Evolutionary conservation across 2,329 filamentous ascomycete species (phyloP).

Genomic region (Fusarium denticulatum): DNA sequence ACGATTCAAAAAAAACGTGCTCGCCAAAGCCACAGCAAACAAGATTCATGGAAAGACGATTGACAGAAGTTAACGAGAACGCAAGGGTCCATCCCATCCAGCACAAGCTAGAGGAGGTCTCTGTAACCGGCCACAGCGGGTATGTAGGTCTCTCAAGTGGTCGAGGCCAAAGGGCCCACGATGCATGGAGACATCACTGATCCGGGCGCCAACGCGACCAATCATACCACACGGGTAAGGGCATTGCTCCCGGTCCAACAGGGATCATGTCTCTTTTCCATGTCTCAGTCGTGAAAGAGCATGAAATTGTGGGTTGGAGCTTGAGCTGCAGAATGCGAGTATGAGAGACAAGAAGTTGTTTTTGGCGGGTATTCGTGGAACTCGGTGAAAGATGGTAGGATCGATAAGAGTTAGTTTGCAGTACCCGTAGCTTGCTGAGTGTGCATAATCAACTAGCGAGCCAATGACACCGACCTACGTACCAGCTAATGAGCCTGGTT

Average conservation of each 20-base stretch:
- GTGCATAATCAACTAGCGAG: neutral
- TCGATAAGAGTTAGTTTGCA: neutral
- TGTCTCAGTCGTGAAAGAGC: constrained; percentile 25
- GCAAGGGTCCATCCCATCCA: constrained; percentile 30
- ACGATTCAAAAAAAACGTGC: constrained; percentile 11
- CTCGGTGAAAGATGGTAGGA: neutral
- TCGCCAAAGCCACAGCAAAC: constrained; percentile 9
- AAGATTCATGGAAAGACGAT: neutral
- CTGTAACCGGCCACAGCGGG: constrained; percentile 38
- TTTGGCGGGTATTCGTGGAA: neutral
- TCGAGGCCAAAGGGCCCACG: constrained; percentile 34
- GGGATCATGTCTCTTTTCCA: constrained; percentile 29
- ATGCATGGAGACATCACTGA: constrained; percentile 42
- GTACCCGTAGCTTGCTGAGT: neutral
- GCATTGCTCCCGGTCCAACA: constrained; percentile 31
- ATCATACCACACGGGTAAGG: constrained; percentile 40
- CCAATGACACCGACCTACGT: neutral
- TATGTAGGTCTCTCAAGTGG: constrained; percentile 45
- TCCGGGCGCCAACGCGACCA: constrained; percentile 50
- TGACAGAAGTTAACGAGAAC: constrained; percentile 6
- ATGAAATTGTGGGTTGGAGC: constrained; percentile 12
- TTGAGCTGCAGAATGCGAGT: neutral
- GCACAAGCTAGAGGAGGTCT: constrained; percentile 28
- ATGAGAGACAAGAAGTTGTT: neutral
- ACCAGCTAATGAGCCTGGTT: neutral